phyloP scores from a whole-genome alignment of 805 yeast genomes.

The Kazachstania psychrophila region DNA sequence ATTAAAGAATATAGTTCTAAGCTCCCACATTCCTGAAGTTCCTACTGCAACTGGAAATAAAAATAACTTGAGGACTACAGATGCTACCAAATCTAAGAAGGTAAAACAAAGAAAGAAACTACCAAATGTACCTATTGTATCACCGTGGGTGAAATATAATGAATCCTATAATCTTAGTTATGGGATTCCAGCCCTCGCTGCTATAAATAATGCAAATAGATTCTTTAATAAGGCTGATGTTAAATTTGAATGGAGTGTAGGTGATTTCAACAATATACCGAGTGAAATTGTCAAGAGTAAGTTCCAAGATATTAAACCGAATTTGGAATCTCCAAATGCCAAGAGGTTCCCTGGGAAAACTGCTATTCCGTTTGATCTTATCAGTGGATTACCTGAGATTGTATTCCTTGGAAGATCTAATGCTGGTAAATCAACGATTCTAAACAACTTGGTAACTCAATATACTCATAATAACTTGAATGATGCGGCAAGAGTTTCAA shows the following conservation, averaged over 20 bases:
- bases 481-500: conserved; percentile 45
- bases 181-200: conserved; percentile 13
- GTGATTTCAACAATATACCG: conserved; percentile 47
- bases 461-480: conserved; percentile 24
- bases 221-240: conserved; percentile 41
- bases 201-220: conserved; percentile 25
- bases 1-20: too few species aligned
- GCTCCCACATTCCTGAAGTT: too few species aligned
- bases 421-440: conserved; percentile 75
- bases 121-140: too few species aligned
- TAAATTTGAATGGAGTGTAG: conserved; percentile 52
- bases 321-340: conserved; percentile 12
- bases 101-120: too few species aligned
- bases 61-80: too few species aligned
- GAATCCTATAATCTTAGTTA: conserved; percentile 11
- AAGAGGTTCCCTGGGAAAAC: conserved; percentile 22
- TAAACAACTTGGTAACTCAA: conserved; percentile 49
- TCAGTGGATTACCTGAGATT: conserved; percentile 56
- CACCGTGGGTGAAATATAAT: conserved; percentile 11
- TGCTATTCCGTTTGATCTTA: conserved; percentile 23
- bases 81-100: too few species aligned
- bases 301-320: conserved; percentile 3
- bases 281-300: conserved; percentile 17
- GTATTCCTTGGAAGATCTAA: conserved; percentile 73
- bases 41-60: too few species aligned